Conservation (phyloP, 2,329 filamentous ascomycete genomes). For the Botrytis hyacinthi region DNA sequence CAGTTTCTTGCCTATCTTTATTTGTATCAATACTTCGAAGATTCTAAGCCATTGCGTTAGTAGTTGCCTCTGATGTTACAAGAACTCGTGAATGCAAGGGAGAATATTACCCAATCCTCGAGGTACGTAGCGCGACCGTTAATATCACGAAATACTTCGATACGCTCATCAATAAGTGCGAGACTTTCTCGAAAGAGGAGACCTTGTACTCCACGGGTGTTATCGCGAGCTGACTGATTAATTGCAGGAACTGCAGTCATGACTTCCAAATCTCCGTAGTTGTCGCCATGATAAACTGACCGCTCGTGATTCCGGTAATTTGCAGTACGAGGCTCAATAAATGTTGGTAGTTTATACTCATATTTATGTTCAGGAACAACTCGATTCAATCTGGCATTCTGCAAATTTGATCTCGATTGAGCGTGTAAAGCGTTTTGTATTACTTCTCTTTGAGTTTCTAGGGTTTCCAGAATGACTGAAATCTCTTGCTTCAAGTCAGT, state of each 20-base stretch:
- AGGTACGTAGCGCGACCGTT: conserved; percentile 26
- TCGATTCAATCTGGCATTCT: background rate
- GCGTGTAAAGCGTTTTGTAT: conserved; percentile 5
- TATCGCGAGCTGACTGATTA: background rate
- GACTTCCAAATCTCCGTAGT: background rate
- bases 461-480: conserved; percentile 27
- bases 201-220: conserved; percentile 26
- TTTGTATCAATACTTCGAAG: conserved; percentile 33
- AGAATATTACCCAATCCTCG: conserved; percentile 25
- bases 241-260: background rate
- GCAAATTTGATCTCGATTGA: background rate
- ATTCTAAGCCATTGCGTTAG: conserved; percentile 22
- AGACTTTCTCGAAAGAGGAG: conserved; percentile 28
- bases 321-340: background rate
- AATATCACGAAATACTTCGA: conserved; percentile 29
- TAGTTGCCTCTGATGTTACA: background rate
- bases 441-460: conserved; percentile 25
- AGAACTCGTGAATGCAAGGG: too few relatives aligned
- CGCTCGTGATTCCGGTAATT: background rate
- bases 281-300: background rate
- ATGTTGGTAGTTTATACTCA: conserved; percentile 2
- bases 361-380: background rate
- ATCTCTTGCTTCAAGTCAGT: conserved; percentile 31
- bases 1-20: conserved; percentile 35
- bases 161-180: conserved; percentile 25